These are phyloP conservation scores for Spongospora subterranea DNA, from an alignment of 208 protist genomes.

Conservation along the genomic window DNA sequence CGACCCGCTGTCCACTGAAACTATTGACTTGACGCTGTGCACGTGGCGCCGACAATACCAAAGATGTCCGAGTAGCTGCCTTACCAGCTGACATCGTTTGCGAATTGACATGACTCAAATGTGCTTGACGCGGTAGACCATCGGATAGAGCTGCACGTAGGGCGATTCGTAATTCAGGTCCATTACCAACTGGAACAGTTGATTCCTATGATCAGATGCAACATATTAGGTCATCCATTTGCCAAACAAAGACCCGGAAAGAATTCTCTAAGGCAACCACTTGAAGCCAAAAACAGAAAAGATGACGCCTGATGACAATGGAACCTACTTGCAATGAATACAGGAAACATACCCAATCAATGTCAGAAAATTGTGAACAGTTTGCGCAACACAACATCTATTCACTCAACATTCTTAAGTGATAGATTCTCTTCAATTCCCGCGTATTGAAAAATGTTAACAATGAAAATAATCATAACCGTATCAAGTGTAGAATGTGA, in stretches of 20 bases:
- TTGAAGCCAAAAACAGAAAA: too few relatives aligned
- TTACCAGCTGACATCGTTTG: neutral
- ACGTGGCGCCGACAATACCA: neutral
- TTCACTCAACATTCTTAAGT: neutral
- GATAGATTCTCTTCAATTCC: neutral
- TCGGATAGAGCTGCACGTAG: neutral
- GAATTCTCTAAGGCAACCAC: too few relatives aligned
- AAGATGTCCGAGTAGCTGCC: neutral
- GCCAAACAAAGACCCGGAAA: too few relatives aligned
- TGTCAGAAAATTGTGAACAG: too few relatives aligned
- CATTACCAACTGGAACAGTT: neutral
- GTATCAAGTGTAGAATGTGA: too few relatives aligned
- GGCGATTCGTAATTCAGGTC: neutral
- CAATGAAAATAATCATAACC: too few relatives aligned
- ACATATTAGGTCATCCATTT: too few relatives aligned
- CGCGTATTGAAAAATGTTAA: neutral
- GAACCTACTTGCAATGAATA: too few relatives aligned
- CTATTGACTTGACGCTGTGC: conserved; percentile 6
- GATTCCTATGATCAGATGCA: too few relatives aligned
- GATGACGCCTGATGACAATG: too few relatives aligned
- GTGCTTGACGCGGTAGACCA: neutral
- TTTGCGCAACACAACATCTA: too few relatives aligned
- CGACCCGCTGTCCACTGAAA: neutral
- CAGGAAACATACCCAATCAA: too few relatives aligned
- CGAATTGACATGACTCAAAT: neutral